Evolutionary conservation across 2,329 filamentous ascomycete species (phyloP), one percentile per base, ranked within the genome.

Genomic region (Rutstroemia sp.): DNA sequence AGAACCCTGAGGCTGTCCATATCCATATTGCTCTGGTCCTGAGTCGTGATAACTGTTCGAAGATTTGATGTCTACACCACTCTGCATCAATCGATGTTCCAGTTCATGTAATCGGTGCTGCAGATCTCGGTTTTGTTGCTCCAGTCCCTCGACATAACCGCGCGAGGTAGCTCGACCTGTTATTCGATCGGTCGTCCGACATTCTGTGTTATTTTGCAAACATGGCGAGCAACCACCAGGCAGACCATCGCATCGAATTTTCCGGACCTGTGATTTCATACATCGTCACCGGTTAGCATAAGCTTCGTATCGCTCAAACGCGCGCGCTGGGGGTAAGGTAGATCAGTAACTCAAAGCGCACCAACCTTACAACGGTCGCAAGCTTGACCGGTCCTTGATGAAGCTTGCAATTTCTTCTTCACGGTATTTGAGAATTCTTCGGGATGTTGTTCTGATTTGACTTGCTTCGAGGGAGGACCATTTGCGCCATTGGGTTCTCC

Each of bases 321-420:
- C 30, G 9, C 12, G 30, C 30, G 30, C 30, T 12, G 30, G 30
- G 30, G 1, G 10, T 27, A 8, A 14, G 30, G 30, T 12, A 14
- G 30, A 10, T 34, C 10, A 12, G 10, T 1, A 34, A 34, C 10
- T 34, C 12, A 34, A 34, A 34, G 30, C 30, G 10, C 30, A 53
- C 78, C 64, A 71, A 89, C 87, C 80, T 92, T 94, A 78, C 90
- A 95, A 56, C 90, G 80, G 72, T 95, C 89, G 77, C 89, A 95
- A 34, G 89, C 89, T 73, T 95, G 89, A 9, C 89, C 89, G 0
- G 89, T 95, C 57, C 82, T 75, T 60, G 77, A 78, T 54, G 78
- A 80, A 56, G 73, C 73, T 52, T 74, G 72, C 54, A 82, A 71
- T 64, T 77, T 77, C 70, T 80, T 79, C 71, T 76, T 79, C 48